phyloP scores from a whole-genome alignment of 805 yeast genomes.

The Wickerhamomyces chambardii region DNA sequence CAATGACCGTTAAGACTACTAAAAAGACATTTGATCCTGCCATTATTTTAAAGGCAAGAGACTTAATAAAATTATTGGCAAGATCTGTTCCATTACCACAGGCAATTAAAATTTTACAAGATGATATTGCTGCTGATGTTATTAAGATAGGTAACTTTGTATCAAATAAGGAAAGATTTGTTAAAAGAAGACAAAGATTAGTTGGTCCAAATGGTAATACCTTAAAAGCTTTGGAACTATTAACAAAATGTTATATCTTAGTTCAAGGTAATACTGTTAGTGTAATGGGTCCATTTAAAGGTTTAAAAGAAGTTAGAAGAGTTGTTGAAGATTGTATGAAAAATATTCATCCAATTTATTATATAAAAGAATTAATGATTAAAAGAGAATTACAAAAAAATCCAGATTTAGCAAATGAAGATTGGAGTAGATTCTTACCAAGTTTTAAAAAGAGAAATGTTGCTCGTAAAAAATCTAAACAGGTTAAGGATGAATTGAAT shows the following conservation, averaged over 20 bases:
- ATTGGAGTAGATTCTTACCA: conserved; percentile 95
- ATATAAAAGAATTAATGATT: conserved; percentile 95
- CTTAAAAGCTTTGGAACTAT: conserved; percentile 84
- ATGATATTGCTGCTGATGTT: conserved; percentile 92
- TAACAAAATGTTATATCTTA: conserved; percentile 91
- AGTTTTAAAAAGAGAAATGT: conserved; percentile 95
- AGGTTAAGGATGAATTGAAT: conserved; percentile 40
- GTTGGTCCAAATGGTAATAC: conserved; percentile 98
- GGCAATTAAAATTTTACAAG: conserved; percentile 85
- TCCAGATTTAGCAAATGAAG: conserved; percentile 93
- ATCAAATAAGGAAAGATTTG: conserved; percentile 85
- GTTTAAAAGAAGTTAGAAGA: conserved; percentile 84
- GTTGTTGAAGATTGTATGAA: conserved; percentile 97
- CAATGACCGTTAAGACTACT: conserved; percentile 95
- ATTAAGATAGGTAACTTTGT: conserved; percentile 90
- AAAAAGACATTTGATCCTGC: conserved; percentile 95
- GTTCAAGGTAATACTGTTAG: conserved; percentile 98
- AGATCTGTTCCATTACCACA: conserved; percentile 97
- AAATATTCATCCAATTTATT: conserved; percentile 95
- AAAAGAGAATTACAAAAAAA: conserved; percentile 90
- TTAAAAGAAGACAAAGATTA: conserved; percentile 90
- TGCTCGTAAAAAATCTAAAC: conserved; percentile 82
- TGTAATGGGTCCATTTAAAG: conserved; percentile 94
- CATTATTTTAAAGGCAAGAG: conserved; percentile 87
- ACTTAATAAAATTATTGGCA: conserved; percentile 84